Base-by-base conservation (phyloP, 257 asterid species). In the Echites panduratus region DNA sequence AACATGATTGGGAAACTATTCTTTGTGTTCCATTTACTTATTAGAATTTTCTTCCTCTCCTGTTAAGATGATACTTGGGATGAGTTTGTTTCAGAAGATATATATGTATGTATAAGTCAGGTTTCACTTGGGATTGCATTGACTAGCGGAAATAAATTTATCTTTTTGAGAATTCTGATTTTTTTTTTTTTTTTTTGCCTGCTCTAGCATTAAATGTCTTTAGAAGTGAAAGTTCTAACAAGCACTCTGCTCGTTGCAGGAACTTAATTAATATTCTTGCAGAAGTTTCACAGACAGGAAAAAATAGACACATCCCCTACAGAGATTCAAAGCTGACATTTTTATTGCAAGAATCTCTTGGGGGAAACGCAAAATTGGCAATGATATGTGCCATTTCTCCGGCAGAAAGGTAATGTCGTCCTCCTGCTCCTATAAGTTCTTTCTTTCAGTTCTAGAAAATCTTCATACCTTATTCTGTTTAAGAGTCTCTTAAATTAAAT, bases 341-440 rank as follows among this genome's bases (percentile, higher is more conserved):
- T 84, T 82, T 95, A 78, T 84, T 95, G 79, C 99, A 95, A 86
- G 99, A 95, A 81, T 95, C 99, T 71, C 87, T 95, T 16, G 99
- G 99, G 50, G 99, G 98, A 53, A 95, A 95, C 73, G 98, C 99
- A 57, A 95, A 95, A 88, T 76, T 95, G 82, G 98, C 96, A 22
- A 95, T 95, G 98, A 88, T 95, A 75, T 95, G 99, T 81, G 98
- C 97, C 76, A 84, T 95, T 79, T 87, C 98, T 83, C 99, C 97
- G 26, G 81, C 89, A 71, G 95, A 73, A 84, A 95, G 99, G 98
- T 93, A 65, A 77, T 66, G 54, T 58, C 70, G 5, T 22, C 69
- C 71, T 71, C 71, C 41, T 78, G 45, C 44, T 44, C 50, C 61
- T 35, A 68, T 52, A 68, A 53, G 57, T 32, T 32, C 38, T 32